These are phyloP conservation scores for Cordyceps militaris DNA, from an alignment of 2,329 filamentous ascomycete genomes.

Conservation along the genomic window DNA sequence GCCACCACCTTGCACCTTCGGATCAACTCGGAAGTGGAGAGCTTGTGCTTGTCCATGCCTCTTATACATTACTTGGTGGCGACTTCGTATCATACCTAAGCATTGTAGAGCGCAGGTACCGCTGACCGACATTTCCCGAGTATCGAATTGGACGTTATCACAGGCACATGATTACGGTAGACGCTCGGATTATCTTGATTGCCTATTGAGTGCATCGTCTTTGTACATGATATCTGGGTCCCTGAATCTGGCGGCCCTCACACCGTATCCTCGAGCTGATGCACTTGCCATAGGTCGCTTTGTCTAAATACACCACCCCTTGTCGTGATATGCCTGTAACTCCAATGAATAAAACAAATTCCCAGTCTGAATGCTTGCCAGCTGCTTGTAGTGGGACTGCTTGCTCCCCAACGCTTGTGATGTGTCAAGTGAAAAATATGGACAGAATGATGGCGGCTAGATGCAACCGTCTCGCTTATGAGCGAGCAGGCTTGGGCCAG, in stretches of 20 bases:
- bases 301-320: background rate
- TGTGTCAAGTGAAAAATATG: background rate
- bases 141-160: background rate
- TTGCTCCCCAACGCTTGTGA: background rate
- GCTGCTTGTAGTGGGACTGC: background rate
- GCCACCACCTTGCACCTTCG: background rate
- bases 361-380: background rate
- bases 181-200: background rate
- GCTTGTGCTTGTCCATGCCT: background rate
- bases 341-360: constrained; percentile 4
- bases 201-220: background rate
- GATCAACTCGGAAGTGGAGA: constrained; percentile 7
- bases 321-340: background rate
- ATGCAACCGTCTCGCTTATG: constrained; percentile 17
- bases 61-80: background rate
- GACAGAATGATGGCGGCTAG: background rate
- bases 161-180: background rate
- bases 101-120: background rate
- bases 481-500: constrained; percentile 38
- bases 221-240: constrained; percentile 5
- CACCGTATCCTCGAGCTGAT: background rate
- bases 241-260: background rate
- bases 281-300: background rate
- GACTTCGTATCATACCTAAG: background rate
- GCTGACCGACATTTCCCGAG: constrained; percentile 1